These are phyloP conservation scores for Agapanthus africanus DNA, from an alignment of 106 monocot species.

Conservation along the genomic window DNA sequence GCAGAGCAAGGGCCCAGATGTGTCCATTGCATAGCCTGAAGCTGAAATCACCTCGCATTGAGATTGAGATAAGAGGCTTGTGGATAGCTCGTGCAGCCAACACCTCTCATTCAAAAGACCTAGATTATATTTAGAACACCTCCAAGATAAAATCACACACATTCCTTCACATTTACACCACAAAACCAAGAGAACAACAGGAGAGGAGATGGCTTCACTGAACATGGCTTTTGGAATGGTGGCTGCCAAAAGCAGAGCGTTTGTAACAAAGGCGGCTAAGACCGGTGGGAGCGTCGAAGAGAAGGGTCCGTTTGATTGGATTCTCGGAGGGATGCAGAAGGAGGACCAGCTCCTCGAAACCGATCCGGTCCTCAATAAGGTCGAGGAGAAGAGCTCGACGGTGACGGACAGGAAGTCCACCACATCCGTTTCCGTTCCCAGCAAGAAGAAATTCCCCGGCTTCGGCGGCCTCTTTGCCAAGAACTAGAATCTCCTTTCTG, in stretches of 20 bases:
- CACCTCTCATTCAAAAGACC: conserved; percentile 2
- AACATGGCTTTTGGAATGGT: conserved; percentile 12
- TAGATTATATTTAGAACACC: not conserved
- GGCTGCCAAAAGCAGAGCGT: not conserved
- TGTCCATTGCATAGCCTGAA: not conserved
- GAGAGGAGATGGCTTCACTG: conserved; percentile 8
- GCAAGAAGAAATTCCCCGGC: not conserved
- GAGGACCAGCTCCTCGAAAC: conserved; percentile 12
- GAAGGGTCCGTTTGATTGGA: conserved; percentile 14
- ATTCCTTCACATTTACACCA: not conserved
- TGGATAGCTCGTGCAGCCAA: conserved; percentile 10
- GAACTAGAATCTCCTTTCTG: not conserved
- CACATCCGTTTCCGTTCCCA: conserved; percentile 5
- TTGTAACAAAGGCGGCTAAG: not conserved
- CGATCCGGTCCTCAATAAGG: conserved; percentile 16
- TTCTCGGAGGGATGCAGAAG: conserved; percentile 10
- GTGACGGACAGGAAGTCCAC: not conserved
- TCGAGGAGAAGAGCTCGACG: conserved; percentile 1
- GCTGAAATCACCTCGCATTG: not conserved
- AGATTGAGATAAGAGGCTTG: not conserved
- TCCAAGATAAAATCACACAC: not conserved
- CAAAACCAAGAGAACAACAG: not conserved
- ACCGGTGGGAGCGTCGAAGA: conserved; percentile 7
- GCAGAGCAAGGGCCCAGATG: not conserved
- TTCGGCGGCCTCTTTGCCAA: conserved; percentile 10